These are phyloP conservation scores for Colletotrichum chrysophilum DNA, from an alignment of 2,329 filamentous ascomycete species.

Conservation along the genomic window DNA sequence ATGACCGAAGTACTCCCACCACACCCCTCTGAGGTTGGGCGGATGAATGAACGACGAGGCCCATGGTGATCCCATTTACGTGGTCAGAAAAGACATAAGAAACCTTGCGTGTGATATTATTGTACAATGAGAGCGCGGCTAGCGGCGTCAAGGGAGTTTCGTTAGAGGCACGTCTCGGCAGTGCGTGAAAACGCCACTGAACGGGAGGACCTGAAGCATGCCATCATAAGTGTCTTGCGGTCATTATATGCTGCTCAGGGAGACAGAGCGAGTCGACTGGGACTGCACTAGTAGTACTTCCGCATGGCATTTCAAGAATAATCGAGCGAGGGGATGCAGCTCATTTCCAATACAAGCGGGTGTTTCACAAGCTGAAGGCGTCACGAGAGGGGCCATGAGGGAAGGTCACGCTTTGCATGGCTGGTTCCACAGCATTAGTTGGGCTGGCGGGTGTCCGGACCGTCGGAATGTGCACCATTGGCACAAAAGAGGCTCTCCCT, in stretches of 20 bases:
- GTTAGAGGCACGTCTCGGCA: not conserved
- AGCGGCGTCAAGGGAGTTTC: not conserved
- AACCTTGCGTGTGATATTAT: not conserved
- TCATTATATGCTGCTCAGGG: not conserved
- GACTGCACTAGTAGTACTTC: not conserved
- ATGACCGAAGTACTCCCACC: constrained; percentile 35
- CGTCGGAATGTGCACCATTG: not conserved
- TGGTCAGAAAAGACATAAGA: not conserved
- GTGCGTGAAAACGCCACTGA: not conserved
- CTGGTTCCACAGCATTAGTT: not conserved
- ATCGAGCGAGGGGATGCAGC: not conserved
- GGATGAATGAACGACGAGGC: not conserved
- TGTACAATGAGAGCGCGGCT: not conserved
- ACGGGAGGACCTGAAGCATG: not conserved
- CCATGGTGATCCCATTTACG: not conserved
- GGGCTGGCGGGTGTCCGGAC: not conserved
- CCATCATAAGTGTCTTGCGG: not conserved
- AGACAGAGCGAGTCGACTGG: not conserved
- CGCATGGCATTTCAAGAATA: not conserved
- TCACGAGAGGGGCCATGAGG: not conserved
- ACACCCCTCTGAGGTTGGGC: constrained; percentile 53
- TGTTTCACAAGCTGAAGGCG: not conserved
- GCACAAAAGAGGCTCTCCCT: not conserved
- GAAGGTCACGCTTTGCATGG: not conserved
- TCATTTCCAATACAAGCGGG: not conserved